Base-by-base conservation (phyloP, 192 early-diverging fungal species). In the Coemansia sp. region DNA sequence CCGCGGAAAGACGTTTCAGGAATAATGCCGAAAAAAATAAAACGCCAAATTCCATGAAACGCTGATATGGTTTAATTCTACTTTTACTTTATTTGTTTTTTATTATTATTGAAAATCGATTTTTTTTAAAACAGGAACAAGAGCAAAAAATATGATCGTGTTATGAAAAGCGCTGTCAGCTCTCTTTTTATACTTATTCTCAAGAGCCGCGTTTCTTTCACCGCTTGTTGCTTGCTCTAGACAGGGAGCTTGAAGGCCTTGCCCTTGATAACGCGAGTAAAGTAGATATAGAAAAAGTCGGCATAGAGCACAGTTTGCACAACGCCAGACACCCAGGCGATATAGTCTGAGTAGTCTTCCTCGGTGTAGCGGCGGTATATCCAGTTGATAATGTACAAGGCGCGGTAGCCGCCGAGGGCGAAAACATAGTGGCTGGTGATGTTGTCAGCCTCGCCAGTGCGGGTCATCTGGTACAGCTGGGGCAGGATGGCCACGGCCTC, bases 391-490 rank as follows among this genome's bases (percentile, higher is more conserved):
- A 97, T 72, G 76, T 96, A 96, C 64, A 95, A 78, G 1, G 88
- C 91, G 18, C 95, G 90, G 77, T 96, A 97, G 9, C 89, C 93
- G 8, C 98, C 98, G 52, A 99, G 74, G 3, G 96, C 95, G 87
- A 99, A 99, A 51, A 99, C 81, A 78, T 99, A 99, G 80, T 99
- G 98, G 11, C 95, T 94, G 8, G 96, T 99, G 78, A 99, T 98
- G n/a, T 95, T 98, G 78, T 99, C 96, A 11, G 96, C 96, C 79
- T 98, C 96, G 34, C 96, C 95, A 2, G 96, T 98, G 60, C 95
- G 90, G n/a, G 91, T 89, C 70, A 99, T 85, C 86, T 97, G 95
- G 86, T 97, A 98, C 14, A 99, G 88, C 71, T 99, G 98, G 34
- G 98, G 98, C 62, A 99, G 80, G 76, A 99, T 99, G 5, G 98